Conservation (phyloP, 2,329 filamentous ascomycete genomes). For the Hirsutella thompsonii region DNA sequence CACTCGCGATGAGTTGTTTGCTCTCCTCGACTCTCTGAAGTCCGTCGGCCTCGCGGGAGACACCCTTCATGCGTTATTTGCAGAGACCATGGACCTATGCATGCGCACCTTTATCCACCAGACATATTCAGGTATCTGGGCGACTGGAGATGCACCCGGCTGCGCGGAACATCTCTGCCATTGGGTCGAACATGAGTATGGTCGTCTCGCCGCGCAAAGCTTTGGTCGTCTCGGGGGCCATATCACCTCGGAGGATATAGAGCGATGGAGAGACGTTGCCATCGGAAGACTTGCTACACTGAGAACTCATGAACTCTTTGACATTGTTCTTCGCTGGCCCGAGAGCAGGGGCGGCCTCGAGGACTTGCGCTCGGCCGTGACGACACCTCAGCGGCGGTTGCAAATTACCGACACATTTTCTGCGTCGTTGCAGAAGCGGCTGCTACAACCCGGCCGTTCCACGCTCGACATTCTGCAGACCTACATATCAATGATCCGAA, state of each 20-base stretch:
- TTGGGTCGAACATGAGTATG: constrained; percentile 59
- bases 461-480: constrained; percentile 64
- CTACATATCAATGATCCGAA: constrained; percentile 68
- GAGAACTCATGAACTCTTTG: constrained; percentile 61
- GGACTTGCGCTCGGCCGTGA: constrained; percentile 60
- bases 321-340: constrained; percentile 68
- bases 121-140: constrained; percentile 53
- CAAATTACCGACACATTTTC: constrained; percentile 60
- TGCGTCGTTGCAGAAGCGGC: constrained; percentile 46
- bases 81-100: constrained; percentile 54
- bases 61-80: constrained; percentile 57
- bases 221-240: constrained; percentile 32
- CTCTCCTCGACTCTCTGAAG: constrained; percentile 45
- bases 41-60: constrained; percentile 58
- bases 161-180: constrained; percentile 46
- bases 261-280: constrained; percentile 60
- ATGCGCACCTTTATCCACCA: constrained; percentile 50
- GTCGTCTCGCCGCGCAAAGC: constrained; percentile 50
- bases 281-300: constrained; percentile 54
- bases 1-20: constrained; percentile 37
- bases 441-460: constrained; percentile 65
- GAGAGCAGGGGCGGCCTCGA: constrained; percentile 57
- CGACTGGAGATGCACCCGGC: constrained; percentile 15
- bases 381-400: constrained; percentile 53
- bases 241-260: constrained; percentile 42